phyloP scores from a whole-genome alignment of 2,329 filamentous ascomycete species.

The Madurella fahalii region DNA sequence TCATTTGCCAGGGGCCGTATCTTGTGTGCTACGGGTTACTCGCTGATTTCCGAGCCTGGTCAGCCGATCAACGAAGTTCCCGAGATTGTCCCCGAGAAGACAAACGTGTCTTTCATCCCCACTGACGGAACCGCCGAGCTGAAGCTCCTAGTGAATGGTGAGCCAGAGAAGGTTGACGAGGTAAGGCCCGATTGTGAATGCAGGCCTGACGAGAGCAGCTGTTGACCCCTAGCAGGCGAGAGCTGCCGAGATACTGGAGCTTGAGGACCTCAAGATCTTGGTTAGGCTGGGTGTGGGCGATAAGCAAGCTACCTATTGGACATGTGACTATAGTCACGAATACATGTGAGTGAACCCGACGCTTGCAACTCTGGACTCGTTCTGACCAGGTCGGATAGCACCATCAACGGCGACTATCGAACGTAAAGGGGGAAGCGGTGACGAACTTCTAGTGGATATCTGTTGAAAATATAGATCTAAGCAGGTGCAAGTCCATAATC shows the following conservation, averaged over 20 bases:
- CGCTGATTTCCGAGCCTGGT: constrained; percentile 57
- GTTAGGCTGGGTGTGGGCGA: constrained; percentile 67
- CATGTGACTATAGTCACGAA: constrained; percentile 82
- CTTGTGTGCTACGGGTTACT: constrained; percentile 87
- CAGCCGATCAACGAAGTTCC: constrained; percentile 55
- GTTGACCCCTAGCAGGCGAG: constrained; percentile 39
- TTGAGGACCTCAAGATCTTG: constrained; percentile 74
- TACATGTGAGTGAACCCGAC: constrained; percentile 46
- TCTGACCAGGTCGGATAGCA: constrained; percentile 33
- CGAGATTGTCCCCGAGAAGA: constrained; percentile 64
- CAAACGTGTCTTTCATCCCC: constrained; percentile 75
- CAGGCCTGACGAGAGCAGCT: neutral
- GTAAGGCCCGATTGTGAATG: constrained; percentile 4
- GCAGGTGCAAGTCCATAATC: neutral
- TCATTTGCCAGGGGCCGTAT: constrained; percentile 65
- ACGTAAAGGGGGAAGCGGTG: constrained; percentile 40
- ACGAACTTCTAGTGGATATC: neutral
- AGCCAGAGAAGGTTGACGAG: constrained; percentile 77
- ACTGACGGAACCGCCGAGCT: constrained; percentile 72
- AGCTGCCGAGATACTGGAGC: constrained; percentile 72
- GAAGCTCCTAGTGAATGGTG: constrained; percentile 71
- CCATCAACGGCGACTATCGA: constrained; percentile 65
- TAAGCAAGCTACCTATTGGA: constrained; percentile 72
- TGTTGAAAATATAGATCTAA: neutral
- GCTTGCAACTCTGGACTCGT: neutral